phyloP scores from a whole-genome alignment of 768 basidiomycete species.

The Hypholoma fasciculare region DNA sequence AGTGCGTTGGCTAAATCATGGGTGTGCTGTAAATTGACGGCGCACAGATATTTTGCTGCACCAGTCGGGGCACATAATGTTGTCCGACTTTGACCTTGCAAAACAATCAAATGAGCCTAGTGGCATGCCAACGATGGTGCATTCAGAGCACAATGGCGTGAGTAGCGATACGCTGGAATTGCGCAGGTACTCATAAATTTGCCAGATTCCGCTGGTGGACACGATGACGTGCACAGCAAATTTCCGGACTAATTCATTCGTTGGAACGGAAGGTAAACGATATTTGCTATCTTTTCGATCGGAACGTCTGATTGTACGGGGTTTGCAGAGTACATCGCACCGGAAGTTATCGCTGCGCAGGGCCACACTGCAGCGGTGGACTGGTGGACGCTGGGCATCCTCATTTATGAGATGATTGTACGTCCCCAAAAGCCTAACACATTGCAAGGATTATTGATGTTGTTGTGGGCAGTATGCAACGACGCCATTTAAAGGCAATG shows the following conservation, averaged over 20 bases:
- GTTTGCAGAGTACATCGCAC: constrained; percentile 94
- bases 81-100: constrained; percentile 98
- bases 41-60: constrained; percentile 90
- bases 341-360: constrained; percentile 95
- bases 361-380: constrained; percentile 99
- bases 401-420: constrained; percentile 99
- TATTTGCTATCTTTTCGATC: constrained; percentile 12
- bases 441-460: constrained; percentile 34
- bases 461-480: constrained; percentile 78
- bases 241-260: constrained; percentile 98
- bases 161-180: constrained; percentile 27
- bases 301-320: constrained; percentile 20
- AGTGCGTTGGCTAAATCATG: constrained; percentile 59
- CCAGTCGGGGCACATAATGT: constrained; percentile 98
- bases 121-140: constrained; percentile 84
- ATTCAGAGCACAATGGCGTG: constrained; percentile 88
- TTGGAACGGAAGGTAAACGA: constrained; percentile 90
- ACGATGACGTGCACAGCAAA: constrained; percentile 97
- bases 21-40: constrained; percentile 10
- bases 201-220: constrained; percentile 88
- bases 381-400: constrained; percentile 99
- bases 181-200: constrained; percentile 11
- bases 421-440: constrained; percentile 39
- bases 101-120: constrained; percentile 90
- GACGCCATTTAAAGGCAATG: constrained; percentile 96